phyloP scores from a whole-genome alignment of 805 yeast genomes.

The Naumovozyma dairenensis region DNA sequence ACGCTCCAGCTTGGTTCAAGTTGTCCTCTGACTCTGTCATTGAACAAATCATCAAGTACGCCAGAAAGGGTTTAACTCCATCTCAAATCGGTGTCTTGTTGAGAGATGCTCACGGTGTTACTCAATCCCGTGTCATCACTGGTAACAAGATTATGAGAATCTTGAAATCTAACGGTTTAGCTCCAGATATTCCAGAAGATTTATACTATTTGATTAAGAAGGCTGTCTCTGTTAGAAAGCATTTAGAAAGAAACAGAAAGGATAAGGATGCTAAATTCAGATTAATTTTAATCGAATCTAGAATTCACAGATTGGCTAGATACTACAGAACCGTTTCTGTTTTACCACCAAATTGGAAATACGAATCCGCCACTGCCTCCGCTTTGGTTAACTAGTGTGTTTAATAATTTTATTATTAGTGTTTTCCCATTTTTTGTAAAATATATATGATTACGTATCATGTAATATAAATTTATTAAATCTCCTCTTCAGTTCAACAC shows the following conservation, averaged over 20 bases:
- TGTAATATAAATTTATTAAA: no score
- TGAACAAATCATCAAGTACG: slow-evolving; percentile 98
- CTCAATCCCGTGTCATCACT: slow-evolving; percentile 93
- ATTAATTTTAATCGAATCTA: slow-evolving; percentile 98
- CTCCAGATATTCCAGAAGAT: slow-evolving; percentile 99
- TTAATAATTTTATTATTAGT: slow-evolving; percentile 5
- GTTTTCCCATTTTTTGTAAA: background rate
- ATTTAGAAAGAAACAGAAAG: slow-evolving; percentile 99
- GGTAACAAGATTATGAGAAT: slow-evolving; percentile 99
- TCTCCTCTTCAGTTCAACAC: no score
- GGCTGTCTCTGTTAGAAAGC: slow-evolving; percentile 99
- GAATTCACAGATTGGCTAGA: slow-evolving; percentile 99
- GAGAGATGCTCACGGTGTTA: slow-evolving; percentile 99
- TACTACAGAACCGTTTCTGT: slow-evolving; percentile 99
- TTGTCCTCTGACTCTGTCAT: slow-evolving; percentile 88
- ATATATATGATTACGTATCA: background rate
- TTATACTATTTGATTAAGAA: slow-evolving; percentile 97
- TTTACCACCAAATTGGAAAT: slow-evolving; percentile 99
- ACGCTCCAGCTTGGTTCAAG: slow-evolving; percentile 99
- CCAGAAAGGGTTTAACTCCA: slow-evolving; percentile 99
- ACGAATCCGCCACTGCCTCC: slow-evolving; percentile 99
- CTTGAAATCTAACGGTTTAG: slow-evolving; percentile 98
- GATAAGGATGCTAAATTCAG: slow-evolving; percentile 99
- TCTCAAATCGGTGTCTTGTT: slow-evolving; percentile 98
- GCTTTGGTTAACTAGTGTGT: slow-evolving; percentile 89